Conservation (phyloP, 2,329 filamentous ascomycete genomes). For the Hypoxylon sp. region DNA sequence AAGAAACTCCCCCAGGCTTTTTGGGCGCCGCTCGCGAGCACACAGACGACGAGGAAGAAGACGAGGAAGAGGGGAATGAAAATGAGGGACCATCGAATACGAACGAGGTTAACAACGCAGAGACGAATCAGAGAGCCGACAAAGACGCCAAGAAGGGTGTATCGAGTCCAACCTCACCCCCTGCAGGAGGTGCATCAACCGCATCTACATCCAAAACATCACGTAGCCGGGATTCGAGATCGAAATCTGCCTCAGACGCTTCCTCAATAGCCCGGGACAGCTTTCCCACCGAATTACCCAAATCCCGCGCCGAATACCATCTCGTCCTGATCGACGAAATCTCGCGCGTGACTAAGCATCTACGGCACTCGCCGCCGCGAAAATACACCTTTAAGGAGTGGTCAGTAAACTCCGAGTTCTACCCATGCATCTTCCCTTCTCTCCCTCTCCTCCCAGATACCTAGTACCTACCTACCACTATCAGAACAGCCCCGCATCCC, state of each 20-base stretch:
- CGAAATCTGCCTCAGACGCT: constrained; percentile 24
- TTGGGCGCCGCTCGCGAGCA: constrained; percentile 56
- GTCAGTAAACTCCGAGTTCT: constrained; percentile 40
- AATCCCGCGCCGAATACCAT: constrained; percentile 68
- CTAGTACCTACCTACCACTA: background rate
- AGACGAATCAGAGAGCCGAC: constrained; percentile 25
- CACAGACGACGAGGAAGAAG: constrained; percentile 43
- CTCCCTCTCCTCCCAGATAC: background rate
- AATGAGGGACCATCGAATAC: constrained; percentile 3
- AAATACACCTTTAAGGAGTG: constrained; percentile 75
- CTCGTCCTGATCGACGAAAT: constrained; percentile 82
- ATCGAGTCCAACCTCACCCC: constrained; percentile 49
- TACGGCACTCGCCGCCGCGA: constrained; percentile 70
- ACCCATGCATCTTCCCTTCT: background rate
- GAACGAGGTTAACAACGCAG: constrained; percentile 44
- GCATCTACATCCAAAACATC: constrained; percentile 4
- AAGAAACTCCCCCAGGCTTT: constrained; percentile 61
- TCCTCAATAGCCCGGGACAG: constrained; percentile 47
- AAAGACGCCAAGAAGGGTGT: constrained; percentile 43
- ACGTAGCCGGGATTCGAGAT: background rate
- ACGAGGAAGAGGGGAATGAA: constrained; percentile 45
- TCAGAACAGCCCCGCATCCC: constrained; percentile 9
- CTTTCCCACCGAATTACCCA: constrained; percentile 58
- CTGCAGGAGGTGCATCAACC: background rate
- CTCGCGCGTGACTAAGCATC: constrained; percentile 73